A percentile compares a stretch with the other conserved stretches of the same genome.
Evolutionary conservation across 306 rosid species (phyloP).

Genomic region (Cucurbita ficifolia): DNA sequence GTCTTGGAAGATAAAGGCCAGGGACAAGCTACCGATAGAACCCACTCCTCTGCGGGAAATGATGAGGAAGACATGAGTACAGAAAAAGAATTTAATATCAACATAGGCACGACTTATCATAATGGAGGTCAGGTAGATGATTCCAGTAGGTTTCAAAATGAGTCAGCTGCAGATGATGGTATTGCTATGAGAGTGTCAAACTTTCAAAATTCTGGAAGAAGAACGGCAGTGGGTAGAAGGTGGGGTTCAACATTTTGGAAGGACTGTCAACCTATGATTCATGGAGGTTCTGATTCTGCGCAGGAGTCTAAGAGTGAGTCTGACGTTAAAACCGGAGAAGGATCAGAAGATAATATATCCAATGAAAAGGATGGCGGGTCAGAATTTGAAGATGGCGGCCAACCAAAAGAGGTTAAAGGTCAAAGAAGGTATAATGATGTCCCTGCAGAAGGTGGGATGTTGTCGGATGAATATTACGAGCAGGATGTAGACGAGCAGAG

Average conservation of each 20-base stretch:
- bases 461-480: conserved; percentile 98
- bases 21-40: conserved; percentile 44
- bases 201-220: conserved; percentile 50
- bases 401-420: conserved; percentile 49
- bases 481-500: conserved; percentile 86
- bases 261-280: conserved; percentile 77
- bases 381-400: conserved; percentile 70
- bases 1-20: conserved; percentile 53
- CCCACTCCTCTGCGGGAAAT: conserved; percentile 39
- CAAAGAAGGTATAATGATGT: conserved; percentile 60
- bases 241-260: conserved; percentile 99
- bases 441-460: conserved; percentile 74
- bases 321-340: conserved; percentile 45
- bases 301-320: conserved; percentile 70
- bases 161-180: conserved; percentile 34
- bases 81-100: conserved; percentile 75
- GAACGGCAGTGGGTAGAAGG: conserved; percentile 45
- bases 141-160: conserved; percentile 40
- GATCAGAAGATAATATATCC: conserved; percentile 51
- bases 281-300: conserved; percentile 67
- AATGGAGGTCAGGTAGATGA: conserved; percentile 58
- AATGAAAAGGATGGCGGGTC: conserved; percentile 58
- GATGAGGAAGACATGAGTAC: conserved; percentile 40
- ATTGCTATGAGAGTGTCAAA: conserved; percentile 31
- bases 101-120: conserved; percentile 59